These are phyloP conservation scores for Neoboletus subvelutipes DNA, from an alignment of 768 basidiomycete genomes.

Conservation along the genomic window DNA sequence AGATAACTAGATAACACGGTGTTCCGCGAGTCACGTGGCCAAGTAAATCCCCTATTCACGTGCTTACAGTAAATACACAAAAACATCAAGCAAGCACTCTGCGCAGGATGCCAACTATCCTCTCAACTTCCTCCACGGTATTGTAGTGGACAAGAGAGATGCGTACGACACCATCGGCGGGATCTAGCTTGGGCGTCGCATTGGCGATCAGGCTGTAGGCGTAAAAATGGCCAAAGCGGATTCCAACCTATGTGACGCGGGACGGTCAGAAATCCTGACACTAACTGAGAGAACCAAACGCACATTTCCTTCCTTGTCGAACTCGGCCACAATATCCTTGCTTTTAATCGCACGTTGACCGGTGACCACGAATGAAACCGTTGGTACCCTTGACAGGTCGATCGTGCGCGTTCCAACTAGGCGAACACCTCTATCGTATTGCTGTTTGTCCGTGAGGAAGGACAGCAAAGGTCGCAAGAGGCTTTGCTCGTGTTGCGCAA, in stretches of 20 bases:
- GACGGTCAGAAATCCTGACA: background rate
- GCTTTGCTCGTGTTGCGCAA: constrained; percentile 59
- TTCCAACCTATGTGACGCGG: constrained; percentile 57
- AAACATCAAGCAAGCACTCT: constrained; percentile 40
- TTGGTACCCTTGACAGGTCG: constrained; percentile 54
- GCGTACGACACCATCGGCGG: constrained; percentile 66
- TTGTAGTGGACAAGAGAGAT: constrained; percentile 82
- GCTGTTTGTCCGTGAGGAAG: constrained; percentile 51
- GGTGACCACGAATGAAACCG: constrained; percentile 68
- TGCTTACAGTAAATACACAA: background rate
- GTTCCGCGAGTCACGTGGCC: constrained; percentile 1
- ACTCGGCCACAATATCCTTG: constrained; percentile 58
- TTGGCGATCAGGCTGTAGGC: constrained; percentile 61
- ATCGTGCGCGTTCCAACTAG: constrained; percentile 60
- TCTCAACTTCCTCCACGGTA: constrained; percentile 66
- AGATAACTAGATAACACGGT: background rate
- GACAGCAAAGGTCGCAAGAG: constrained; percentile 54
- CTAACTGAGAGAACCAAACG: constrained; percentile 26
- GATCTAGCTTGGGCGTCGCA: constrained; percentile 55
- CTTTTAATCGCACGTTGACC: constrained; percentile 58
- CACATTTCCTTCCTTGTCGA: constrained; percentile 64
- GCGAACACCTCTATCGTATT: constrained; percentile 58
- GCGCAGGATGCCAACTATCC: constrained; percentile 55
- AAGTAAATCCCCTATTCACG: background rate
- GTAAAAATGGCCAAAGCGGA: constrained; percentile 78